Conservation (phyloP, 1,284 basidiomycete species). For the Leccinum discolor region DNA sequence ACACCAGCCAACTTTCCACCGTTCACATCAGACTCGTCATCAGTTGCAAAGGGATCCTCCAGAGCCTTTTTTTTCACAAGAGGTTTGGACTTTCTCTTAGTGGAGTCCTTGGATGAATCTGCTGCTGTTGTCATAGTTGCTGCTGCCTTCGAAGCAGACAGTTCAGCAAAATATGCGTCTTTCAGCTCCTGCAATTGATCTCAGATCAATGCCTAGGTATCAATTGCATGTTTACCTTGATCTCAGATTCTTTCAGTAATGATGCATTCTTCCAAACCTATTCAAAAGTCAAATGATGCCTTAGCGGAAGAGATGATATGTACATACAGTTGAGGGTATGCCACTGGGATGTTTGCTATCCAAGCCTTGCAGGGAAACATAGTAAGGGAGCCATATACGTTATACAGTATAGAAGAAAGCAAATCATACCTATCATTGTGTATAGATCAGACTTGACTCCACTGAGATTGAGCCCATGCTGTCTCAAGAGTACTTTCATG, state of each 20-base stretch:
- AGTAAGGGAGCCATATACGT: neutral
- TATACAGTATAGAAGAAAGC: neutral
- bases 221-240: constrained; percentile 44
- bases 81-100: constrained; percentile 40
- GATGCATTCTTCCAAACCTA: constrained; percentile 69
- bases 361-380: constrained; percentile 43
- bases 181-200: constrained; percentile 48
- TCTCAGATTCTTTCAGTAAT: constrained; percentile 58
- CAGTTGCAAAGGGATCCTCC: constrained; percentile 50
- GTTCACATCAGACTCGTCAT: constrained; percentile 35
- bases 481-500: constrained; percentile 63
- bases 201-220: constrained; percentile 1
- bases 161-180: constrained; percentile 54
- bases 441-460: constrained; percentile 74
- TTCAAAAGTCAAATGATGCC: neutral
- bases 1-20: neutral
- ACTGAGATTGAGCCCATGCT: constrained; percentile 62
- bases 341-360: constrained; percentile 77
- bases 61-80: constrained; percentile 40
- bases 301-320: constrained; percentile 7
- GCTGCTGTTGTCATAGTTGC: constrained; percentile 15
- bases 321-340: constrained; percentile 62
- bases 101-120: constrained; percentile 18
- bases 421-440: constrained; percentile 52
- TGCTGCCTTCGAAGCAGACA: constrained; percentile 31